Percentiles rank a stretch among this genome's conserved stretches.
Conservation (phyloP, 176 grass and related monocot genomes). For the Zoysia pacifica region DNA sequence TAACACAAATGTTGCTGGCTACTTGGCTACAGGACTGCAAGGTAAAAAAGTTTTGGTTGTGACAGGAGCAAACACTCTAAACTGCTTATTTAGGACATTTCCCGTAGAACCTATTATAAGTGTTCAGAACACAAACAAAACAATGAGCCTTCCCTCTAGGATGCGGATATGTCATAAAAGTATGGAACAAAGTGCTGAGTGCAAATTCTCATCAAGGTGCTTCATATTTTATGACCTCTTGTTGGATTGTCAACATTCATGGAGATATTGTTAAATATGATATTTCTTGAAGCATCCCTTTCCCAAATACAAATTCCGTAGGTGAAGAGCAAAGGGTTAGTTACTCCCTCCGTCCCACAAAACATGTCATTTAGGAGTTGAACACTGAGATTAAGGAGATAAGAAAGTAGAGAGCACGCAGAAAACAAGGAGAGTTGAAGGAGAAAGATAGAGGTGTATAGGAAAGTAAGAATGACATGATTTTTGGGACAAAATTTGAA, state of each 20-base stretch:
- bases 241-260: neutral
- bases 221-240: neutral
- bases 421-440: no score
- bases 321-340: neutral
- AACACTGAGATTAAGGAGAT: no score
- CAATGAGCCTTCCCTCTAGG: neutral
- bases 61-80: no score
- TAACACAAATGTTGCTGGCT: no score
- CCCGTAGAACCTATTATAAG: neutral
- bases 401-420: no score
- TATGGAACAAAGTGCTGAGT: neutral
- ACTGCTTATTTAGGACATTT: neutral
- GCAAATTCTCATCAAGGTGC: neutral
- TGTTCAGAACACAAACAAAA: neutral
- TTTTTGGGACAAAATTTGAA: no score
- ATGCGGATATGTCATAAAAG: neutral
- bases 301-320: neutral
- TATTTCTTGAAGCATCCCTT: neutral
- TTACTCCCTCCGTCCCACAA: no score
- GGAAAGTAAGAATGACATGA: no score
- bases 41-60: no score
- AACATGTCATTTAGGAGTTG: no score
- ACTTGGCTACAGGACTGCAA: neutral
- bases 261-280: neutral
- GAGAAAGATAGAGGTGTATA: no score